Evolutionary conservation across 2,329 filamentous ascomycete genomes (phyloP), one percentile per base, ranked within the genome.

Genomic region (Neurospora sp.): DNA sequence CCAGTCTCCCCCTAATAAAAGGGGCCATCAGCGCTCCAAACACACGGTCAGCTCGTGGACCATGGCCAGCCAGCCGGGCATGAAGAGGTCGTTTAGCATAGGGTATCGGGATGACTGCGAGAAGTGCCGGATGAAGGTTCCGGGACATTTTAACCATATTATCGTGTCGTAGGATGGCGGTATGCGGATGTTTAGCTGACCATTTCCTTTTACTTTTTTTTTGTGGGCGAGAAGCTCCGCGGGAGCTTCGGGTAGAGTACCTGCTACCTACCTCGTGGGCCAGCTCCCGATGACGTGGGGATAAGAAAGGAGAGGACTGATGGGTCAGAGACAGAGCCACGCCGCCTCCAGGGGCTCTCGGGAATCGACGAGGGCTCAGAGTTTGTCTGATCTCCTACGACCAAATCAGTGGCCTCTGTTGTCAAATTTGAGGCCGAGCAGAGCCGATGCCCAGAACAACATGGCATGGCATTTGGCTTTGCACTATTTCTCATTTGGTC

Each of bases 101-200:
- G 91, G 91, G 67, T 93, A 90, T 80, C 84, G 91, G 72, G 85
- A 89, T 12, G 91, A 92, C 78, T 94, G 91, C 77, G 91, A 93
- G 72, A 93, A 93, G 79, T 94, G 91, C 80, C 86, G 85, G 65
- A 84, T 87, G 77, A 91, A 89, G 77, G 89, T 92, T 8, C 91
- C 91, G 0, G 91, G 91, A 1, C 91, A 94, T 77, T 93, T 92
- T 77, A 93, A 91, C 76, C 91, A 94, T 79, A 92, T 93, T 71
- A 88, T 92, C 73, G 85, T 89, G 75, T 87, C 86, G 66, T 88
- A 87, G 83, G 69, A 72, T 46, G 66, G 62, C 11, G 23, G 68
- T 17, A 72, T 69, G 2, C 23, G n/a, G n/a, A n/a, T 41, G n/a
- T 6, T 41, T 33, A 72, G 68, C 40, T 62, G 52, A 62, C 12